These are phyloP conservation scores for Verticillium nubilum DNA, from an alignment of 2,329 filamentous ascomycete species.

Conservation along the genomic window DNA sequence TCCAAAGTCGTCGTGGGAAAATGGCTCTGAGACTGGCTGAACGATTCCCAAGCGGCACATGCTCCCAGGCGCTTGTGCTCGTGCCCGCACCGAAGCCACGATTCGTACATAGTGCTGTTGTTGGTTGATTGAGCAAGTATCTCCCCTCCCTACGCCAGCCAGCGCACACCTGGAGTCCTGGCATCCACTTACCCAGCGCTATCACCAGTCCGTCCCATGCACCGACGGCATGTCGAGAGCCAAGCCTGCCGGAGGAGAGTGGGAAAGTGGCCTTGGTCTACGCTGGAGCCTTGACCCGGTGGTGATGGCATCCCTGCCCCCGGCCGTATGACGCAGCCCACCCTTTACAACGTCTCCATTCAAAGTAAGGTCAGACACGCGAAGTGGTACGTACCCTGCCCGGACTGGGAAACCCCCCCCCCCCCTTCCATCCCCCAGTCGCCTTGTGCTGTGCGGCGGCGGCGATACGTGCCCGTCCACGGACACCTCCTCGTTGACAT, in stretches of 20 bases:
- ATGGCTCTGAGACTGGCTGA: background rate
- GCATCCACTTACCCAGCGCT: background rate
- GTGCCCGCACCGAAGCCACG: background rate
- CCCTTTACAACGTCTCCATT: background rate
- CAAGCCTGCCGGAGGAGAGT: constrained; percentile 4
- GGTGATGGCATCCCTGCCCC: constrained; percentile 26
- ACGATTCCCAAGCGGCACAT: background rate
- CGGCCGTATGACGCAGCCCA: constrained; percentile 21
- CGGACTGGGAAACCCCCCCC: constrained; percentile 6
- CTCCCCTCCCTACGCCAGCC: constrained; percentile 1
- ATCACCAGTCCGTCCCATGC: constrained; percentile 7
- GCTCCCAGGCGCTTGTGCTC: background rate
- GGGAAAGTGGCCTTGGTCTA: constrained; percentile 7
- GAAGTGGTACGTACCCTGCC: constrained; percentile 6
- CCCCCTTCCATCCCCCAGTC: constrained; percentile 1
- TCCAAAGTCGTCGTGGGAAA: background rate
- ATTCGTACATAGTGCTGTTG: background rate
- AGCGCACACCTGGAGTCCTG: background rate
- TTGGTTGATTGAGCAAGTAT: background rate
- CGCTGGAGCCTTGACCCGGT: constrained; percentile 10
- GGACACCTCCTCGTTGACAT: constrained; percentile 10
- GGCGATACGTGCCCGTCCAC: constrained; percentile 2
- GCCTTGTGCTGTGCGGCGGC: background rate
- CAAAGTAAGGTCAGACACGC: constrained; percentile 4
- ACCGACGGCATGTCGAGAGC: background rate